Conservation (phyloP, 495 filamentous ascomycete species). For the Hypoxylon subgilvum region DNA sequence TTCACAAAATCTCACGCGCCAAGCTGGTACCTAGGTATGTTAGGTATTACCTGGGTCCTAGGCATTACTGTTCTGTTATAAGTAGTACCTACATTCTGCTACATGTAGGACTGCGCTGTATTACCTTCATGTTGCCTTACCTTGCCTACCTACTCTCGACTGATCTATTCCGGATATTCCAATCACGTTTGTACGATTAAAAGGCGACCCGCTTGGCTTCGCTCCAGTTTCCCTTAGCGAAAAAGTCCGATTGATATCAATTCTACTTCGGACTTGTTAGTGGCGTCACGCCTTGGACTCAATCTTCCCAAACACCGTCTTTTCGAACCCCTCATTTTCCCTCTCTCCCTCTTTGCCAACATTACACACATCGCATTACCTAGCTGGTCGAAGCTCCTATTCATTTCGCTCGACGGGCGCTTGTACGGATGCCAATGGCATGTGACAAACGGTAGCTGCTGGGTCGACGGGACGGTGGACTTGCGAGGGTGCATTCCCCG, state of each 20-base stretch:
- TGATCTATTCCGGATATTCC: slow-evolving; percentile 27
- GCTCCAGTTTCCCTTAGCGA: slow-evolving; percentile 10
- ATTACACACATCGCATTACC: not conserved
- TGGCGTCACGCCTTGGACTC: slow-evolving; percentile 17
- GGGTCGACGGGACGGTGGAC: slow-evolving; percentile 55
- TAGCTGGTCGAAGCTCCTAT: slow-evolving; percentile 14
- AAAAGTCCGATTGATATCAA: slow-evolving; percentile 39
- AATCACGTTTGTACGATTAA: slow-evolving; percentile 36
- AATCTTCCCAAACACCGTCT: slow-evolving; percentile 11
- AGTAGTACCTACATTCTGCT: no score
- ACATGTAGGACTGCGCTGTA: not conserved
- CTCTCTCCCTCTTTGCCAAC: no score
- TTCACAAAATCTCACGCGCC: slow-evolving; percentile 6
- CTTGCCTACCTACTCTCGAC: slow-evolving; percentile 18
- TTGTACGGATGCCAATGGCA: slow-evolving; percentile 52
- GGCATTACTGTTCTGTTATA: no score
- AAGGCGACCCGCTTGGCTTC: slow-evolving; percentile 31
- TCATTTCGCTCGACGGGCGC: slow-evolving; percentile 21
- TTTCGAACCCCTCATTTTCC: slow-evolving; percentile 9
- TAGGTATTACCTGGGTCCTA: no score
- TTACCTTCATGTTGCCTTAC: no score
- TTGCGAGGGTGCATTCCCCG: slow-evolving; percentile 61
- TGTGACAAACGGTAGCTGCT: slow-evolving; percentile 52
- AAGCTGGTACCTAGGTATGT: slow-evolving; percentile 9
- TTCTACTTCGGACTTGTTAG: slow-evolving; percentile 31